Evolutionary conservation across 1,139 yeast species (phyloP), one percentile per base, ranked within the genome.

Genomic region (Protomyces pachydermus): DNA sequence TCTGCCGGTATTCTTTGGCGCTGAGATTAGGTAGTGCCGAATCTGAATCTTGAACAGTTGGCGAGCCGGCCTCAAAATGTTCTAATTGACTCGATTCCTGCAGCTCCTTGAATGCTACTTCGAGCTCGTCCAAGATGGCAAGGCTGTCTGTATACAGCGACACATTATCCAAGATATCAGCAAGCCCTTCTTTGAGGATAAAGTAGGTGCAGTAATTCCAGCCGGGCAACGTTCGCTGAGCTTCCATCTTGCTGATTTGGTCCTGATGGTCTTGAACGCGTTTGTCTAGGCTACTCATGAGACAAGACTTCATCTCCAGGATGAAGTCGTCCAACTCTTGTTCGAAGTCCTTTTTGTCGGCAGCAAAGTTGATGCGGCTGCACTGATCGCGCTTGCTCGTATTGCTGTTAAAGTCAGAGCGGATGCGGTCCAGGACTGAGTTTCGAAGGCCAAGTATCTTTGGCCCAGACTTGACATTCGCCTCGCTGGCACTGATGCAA

Each of bases 401-500:
- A 16, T 74, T 68, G 9, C 74, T 68, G 64, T 82, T 85, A 73
- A 88, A 89, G 72, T 90, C 96, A 1, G 79, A 71, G 65, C 79
- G 81, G 62, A 90, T 74, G 72, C 90, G 89, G 68, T 87, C 88
- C 70, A 81, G 82, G 0, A 83, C 78, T 3, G 85, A 83, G 1
- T 84, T 80, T 65, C 83, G 82, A 65, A 84, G 81, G 80, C 23
- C 72, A 71, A 9, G 72, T 72, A 73, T 52, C 75, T 62, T 58
- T 9, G 65, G 32, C 3, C 61, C 45, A n/a, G 69, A n/a, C 12
- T 58, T 56, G 16, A 62, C 20, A 8, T 50, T 35, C 12, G 45
- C 55, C 9, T 42, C 55, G 45, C 4, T 56, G 10, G 61, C 52
- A 2, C 50, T 70, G 72, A 53, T 50, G 18, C 56, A 61, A 65